These are phyloP conservation scores for Talaromyces marneffei DNA, from an alignment of 2,329 filamentous ascomycete genomes.

Conservation along the genomic window DNA sequence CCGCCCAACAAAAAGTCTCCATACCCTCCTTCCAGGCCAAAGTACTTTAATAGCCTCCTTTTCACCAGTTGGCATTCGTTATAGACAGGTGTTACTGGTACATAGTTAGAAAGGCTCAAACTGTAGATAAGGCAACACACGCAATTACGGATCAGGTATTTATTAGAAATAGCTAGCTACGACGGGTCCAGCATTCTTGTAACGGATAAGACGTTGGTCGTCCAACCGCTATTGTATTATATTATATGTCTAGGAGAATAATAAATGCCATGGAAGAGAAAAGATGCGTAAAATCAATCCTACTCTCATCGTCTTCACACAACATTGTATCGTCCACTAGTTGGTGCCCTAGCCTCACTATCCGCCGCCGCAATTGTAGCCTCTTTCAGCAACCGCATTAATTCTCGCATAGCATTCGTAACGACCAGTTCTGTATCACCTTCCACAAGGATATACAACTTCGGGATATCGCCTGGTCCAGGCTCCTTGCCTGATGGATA, in stretches of 20 bases:
- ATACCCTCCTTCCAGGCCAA: constrained; percentile 59
- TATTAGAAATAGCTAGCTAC: too few species aligned
- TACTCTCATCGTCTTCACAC: constrained; percentile 43
- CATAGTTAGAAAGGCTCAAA: too few species aligned
- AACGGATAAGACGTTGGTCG: not conserved
- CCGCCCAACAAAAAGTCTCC: constrained; percentile 52
- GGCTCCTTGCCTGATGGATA: constrained; percentile 79
- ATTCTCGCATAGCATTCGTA: constrained; percentile 80
- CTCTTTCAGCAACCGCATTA: constrained; percentile 82
- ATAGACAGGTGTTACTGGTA: too few species aligned
- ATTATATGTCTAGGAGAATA: not conserved
- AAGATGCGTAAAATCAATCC: not conserved
- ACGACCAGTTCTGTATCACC: constrained; percentile 93
- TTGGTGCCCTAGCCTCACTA: constrained; percentile 71
- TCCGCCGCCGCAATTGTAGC: constrained; percentile 85
- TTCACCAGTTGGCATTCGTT: constrained; percentile 51
- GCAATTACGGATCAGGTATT: too few species aligned
- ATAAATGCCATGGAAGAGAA: not conserved
- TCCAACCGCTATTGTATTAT: not conserved
- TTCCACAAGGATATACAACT: constrained; percentile 95
- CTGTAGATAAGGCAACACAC: too few species aligned
- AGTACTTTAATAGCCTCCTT: constrained; percentile 56
- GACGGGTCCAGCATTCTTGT: too few species aligned
- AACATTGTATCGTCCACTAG: constrained; percentile 79
- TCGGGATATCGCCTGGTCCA: constrained; percentile 68